Conservation (phyloP, 2,329 filamentous ascomycete species). For the Amauroascus verrucosus region DNA sequence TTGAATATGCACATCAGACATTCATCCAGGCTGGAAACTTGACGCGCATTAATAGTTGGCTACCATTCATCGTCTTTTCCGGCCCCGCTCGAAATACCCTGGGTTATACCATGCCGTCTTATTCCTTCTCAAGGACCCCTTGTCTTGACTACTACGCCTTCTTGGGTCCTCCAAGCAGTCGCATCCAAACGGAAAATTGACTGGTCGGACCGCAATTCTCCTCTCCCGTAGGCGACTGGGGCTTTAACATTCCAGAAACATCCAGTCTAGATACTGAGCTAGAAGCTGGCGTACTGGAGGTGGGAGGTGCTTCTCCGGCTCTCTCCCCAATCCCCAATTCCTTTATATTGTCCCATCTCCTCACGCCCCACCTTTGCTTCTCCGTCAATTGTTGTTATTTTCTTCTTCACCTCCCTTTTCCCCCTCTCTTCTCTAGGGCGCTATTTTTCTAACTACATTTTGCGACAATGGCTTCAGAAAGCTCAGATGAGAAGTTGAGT, state of each 20-base stretch:
- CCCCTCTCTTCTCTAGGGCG: background rate
- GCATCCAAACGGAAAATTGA: background rate
- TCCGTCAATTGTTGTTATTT: too few species aligned
- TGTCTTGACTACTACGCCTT: background rate
- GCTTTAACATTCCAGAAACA: too few species aligned
- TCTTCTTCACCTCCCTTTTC: background rate
- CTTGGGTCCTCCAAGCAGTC: background rate
- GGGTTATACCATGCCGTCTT: background rate
- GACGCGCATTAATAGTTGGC: too few species aligned
- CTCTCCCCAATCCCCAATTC: background rate
- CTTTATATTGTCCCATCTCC: background rate
- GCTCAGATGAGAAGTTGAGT: conserved; percentile 1
- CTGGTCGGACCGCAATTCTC: background rate
- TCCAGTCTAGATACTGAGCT: background rate
- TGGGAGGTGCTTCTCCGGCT: background rate
- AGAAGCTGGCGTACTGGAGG: background rate
- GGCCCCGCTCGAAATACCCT: too few species aligned
- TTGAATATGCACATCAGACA: too few species aligned
- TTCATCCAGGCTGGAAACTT: too few species aligned
- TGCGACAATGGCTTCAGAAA: background rate
- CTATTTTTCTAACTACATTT: background rate
- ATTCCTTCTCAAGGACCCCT: background rate
- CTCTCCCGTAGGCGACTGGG: background rate
- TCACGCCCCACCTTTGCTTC: background rate
- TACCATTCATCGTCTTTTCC: too few species aligned